phyloP scores from a whole-genome alignment of 208 protist species.

The Leishmania amazonensis region DNA sequence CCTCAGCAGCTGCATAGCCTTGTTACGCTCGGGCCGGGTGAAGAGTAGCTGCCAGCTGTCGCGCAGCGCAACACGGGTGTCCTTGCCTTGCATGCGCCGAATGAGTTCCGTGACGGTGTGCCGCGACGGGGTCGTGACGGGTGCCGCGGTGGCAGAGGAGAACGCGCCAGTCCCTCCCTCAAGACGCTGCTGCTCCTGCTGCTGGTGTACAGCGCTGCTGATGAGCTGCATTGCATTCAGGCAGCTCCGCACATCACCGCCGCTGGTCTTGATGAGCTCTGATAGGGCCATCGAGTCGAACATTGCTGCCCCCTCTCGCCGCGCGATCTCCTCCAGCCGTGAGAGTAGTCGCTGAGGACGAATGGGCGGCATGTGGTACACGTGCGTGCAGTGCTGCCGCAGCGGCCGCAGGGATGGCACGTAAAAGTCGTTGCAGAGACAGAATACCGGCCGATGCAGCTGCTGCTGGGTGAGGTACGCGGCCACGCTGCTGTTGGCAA shows the following conservation, averaged over 20 bases:
- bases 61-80: slow-evolving; percentile 45
- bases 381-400: slow-evolving; percentile 52
- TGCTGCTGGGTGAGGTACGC: slow-evolving; percentile 49
- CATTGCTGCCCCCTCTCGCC: slow-evolving; percentile 34
- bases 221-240: slow-evolving; percentile 88
- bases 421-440: slow-evolving; percentile 88
- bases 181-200: slow-evolving; percentile 12
- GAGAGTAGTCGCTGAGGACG: slow-evolving; percentile 65
- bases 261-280: slow-evolving; percentile 60
- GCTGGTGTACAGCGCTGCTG: slow-evolving; percentile 23
- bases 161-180: neutral
- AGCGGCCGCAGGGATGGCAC: slow-evolving; percentile 69
- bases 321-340: slow-evolving; percentile 62
- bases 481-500: slow-evolving; percentile 67
- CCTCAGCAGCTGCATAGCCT: slow-evolving; percentile 64
- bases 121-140: neutral
- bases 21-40: slow-evolving; percentile 46
- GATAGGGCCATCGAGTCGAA: slow-evolving; percentile 49
- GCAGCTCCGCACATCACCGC: slow-evolving; percentile 86
- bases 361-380: slow-evolving; percentile 70
- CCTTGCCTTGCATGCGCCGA: slow-evolving; percentile 65
- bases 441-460: slow-evolving; percentile 83
- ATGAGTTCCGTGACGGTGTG: slow-evolving; percentile 46
- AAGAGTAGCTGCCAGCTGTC: slow-evolving; percentile 57
- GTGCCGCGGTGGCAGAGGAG: neutral